Base-by-base conservation (phyloP, 768 basidiomycete species). In the Russula sp. region DNA sequence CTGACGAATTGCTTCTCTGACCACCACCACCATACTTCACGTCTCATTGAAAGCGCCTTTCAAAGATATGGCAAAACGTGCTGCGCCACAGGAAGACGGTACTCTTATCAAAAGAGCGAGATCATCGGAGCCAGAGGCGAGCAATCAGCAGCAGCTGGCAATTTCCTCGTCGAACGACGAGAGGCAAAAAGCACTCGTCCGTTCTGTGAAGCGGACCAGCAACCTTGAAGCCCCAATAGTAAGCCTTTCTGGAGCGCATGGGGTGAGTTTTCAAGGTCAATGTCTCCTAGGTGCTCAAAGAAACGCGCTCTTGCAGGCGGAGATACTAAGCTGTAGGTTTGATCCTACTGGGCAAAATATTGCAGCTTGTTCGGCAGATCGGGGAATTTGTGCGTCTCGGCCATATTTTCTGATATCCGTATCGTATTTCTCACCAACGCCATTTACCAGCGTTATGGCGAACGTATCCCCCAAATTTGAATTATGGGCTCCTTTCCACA, bases 271-370 rank as follows among this genome's bases (percentile, higher is more conserved):
- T 51, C 65, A 26, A 28, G 3, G n/a, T 2, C 13, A 14, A 6
- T 60, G 14, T 50, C 20, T 1, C 50, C 10, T 40, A 14, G 52
- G 50, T 32, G 1, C 28, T 34, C 10, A 46, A 50, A 3, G 30
- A n/a, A 22, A 32, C 59, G 28, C 26, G 10, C 24, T 71, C 28
- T 48, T 36, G 0, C 48, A 90, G 88, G 87, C 81, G 9, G 97
- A 99, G 78, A 92, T 98, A 66, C 68, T 95, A 67, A 90, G 90
- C 69, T 92, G 94, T 78, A 83, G 92, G 69, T 98, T 98, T 73
- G 93, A 96, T 71, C 93, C 94, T 16, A 89, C 89, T 2, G 97
- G 97, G 5, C 89, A 95, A 74, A 92, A 91, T 69, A 86, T 98
- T 63, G 97, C 96, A 46, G 94, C 94, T 10, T 92, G 89, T 72